Base-by-base conservation (phyloP, 129 eudicot species). In the Chrysanthemum makinoi region DNA sequence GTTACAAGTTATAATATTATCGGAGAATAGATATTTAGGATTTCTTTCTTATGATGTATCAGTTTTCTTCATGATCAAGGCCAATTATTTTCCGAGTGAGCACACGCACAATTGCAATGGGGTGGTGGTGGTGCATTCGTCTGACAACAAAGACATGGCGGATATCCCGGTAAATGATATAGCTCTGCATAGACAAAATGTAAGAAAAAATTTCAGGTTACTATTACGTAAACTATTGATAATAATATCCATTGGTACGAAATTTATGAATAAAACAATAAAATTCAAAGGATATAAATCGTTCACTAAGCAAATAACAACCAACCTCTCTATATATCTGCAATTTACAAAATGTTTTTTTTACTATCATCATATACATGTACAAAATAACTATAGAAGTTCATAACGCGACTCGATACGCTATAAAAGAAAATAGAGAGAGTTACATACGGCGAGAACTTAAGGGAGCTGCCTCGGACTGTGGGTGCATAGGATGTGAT, bases 101-200 rank as follows among this genome's bases (percentile, higher is more conserved):
- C 60, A 54, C 80, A 76, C 35, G 80, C 80, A 12, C 73, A 78
- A 55, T 71, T 54, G 62, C 82, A 78, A 71, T 52, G 16, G 2
- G 77, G 68, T 2, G 77, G 77, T 6, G 82, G 77, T 26, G 82
- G 77, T 6, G 82, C 71, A 0, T 73, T 14, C 35, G 82, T 35
- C 56, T 63, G 73, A 68, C 82, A 78, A 4, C 82, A 78, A 6
- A 78, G 35, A 65, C 82, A 78, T 22, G 82, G 77, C 1, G 77
- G 77, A 48, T 61, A 20, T 17, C 28, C 47, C 2, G 72, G 72
- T 17, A 54, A 19, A 54, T 78, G 77, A 33, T 53, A 49, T 19
- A 78, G 8, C 49, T 72, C 82, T 78, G 68, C 69, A 60, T 61
- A 26, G 20, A 54, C 63, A 57, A 53, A 60, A 75, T 15, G 44